phyloP scores from a whole-genome alignment of 2,329 filamentous ascomycete species.

The Ascosphaera acerosa region DNA sequence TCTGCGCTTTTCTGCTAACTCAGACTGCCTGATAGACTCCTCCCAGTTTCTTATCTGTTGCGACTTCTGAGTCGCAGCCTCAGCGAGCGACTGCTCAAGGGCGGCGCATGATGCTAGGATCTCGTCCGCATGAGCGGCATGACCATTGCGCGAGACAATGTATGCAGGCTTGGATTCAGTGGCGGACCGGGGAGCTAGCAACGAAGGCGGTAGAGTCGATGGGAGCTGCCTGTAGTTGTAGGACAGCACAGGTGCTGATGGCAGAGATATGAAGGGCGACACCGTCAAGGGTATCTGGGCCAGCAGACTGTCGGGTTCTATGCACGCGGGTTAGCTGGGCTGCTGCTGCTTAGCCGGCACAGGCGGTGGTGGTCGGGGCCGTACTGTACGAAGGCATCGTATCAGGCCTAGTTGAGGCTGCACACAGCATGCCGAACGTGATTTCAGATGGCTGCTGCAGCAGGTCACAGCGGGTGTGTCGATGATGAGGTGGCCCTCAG shows the following conservation, averaged over 20 bases:
- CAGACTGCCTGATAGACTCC: conserved; percentile 30
- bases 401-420: too few species aligned
- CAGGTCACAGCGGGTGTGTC: too few species aligned
- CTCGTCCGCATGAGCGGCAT: conserved; percentile 64
- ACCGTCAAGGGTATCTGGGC: conserved; percentile 84
- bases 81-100: conserved; percentile 42
- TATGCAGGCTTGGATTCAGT: conserved; percentile 26
- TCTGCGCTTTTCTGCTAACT: conserved; percentile 36
- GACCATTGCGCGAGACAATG: conserved; percentile 51
- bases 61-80: conserved; percentile 28
- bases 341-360: too few species aligned
- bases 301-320: conserved; percentile 62
- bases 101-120: conserved; percentile 62
- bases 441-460: too few species aligned
- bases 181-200: too few species aligned
- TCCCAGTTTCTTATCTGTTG: conserved; percentile 42
- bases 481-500: too few species aligned
- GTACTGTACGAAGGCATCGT: too few species aligned
- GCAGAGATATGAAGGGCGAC: conserved; percentile 79
- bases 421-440: too few species aligned
- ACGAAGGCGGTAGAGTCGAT: conserved; percentile 55
- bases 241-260: conserved; percentile 68
- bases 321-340: too few species aligned
- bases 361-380: too few species aligned
- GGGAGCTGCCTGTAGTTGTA: conserved; percentile 88